These are phyloP conservation scores for Rhododendron henanense DNA, from an alignment of 148 eudicot species.

Conservation along the genomic window DNA sequence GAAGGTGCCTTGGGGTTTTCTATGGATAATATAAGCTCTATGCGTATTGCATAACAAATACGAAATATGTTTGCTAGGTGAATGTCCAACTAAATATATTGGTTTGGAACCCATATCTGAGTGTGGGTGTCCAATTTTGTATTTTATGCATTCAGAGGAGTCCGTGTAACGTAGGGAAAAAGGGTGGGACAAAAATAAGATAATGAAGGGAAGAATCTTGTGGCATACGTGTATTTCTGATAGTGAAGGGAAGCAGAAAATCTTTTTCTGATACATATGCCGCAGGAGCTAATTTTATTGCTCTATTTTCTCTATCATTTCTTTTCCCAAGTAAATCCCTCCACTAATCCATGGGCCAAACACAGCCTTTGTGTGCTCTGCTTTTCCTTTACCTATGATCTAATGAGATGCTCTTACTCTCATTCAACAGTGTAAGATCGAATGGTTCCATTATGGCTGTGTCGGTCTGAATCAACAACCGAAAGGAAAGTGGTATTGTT, in stretches of 20 bases:
- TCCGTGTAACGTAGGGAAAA: not conserved
- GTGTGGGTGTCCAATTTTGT: not conserved
- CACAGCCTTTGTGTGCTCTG: not conserved
- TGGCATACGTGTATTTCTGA: not conserved
- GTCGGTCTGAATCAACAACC: slow-evolving; percentile 59
- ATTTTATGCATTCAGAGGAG: not conserved
- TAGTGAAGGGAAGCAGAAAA: not conserved
- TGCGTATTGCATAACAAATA: not conserved
- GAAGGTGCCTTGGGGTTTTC: not conserved
- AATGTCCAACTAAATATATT: not conserved
- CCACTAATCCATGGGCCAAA: not conserved
- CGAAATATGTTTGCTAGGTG: not conserved
- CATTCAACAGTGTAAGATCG: slow-evolving; percentile 52
- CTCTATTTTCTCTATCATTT: not conserved
- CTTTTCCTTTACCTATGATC: not conserved
- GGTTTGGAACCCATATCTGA: not conserved
- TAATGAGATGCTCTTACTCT: slow-evolving; percentile 12
- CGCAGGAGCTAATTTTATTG: not conserved
- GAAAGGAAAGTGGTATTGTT: slow-evolving; percentile 89
- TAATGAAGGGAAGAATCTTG: not conserved
- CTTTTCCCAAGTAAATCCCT: not conserved
- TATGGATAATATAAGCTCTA: not conserved
- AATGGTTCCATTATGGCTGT: slow-evolving; percentile 59
- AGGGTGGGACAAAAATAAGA: not conserved
- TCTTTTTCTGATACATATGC: not conserved